These are phyloP conservation scores for Neopestalotiopsis sp. DNA, from an alignment of 2,329 filamentous ascomycete species.

Conservation along the genomic window DNA sequence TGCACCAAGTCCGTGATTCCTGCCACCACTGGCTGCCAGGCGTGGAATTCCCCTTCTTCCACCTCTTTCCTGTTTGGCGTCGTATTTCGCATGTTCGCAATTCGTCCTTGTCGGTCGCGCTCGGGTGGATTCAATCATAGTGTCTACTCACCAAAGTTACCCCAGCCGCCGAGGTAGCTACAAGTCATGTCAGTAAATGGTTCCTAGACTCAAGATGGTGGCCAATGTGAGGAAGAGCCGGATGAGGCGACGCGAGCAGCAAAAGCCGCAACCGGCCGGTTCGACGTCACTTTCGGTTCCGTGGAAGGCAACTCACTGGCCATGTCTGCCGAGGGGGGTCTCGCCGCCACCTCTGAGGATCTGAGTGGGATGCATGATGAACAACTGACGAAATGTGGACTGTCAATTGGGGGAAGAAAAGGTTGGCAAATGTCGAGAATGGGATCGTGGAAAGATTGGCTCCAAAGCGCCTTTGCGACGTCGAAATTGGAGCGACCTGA, in stretches of 20 bases:
- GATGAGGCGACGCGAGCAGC: constrained; percentile 22
- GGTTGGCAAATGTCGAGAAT: constrained; percentile 13
- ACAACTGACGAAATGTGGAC: constrained; percentile 30
- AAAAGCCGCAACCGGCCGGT: constrained; percentile 37
- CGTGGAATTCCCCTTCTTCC: not conserved
- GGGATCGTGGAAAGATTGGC: constrained; percentile 26
- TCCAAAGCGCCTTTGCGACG: constrained; percentile 13
- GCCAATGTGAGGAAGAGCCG: not conserved
- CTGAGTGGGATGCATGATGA: constrained; percentile 54
- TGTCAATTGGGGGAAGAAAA: constrained; percentile 31
- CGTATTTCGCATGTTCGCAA: constrained; percentile 15
- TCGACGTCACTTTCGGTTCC: not conserved
- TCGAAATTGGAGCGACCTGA: constrained; percentile 35
- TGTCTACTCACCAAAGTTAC: constrained; percentile 69
- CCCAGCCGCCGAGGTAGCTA: constrained; percentile 79
- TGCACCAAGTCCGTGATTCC: not conserved
- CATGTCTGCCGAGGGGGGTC: constrained; percentile 46
- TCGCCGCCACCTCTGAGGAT: constrained; percentile 45
- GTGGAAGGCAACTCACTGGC: constrained; percentile 43
- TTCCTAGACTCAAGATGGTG: not conserved
- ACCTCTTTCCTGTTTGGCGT: constrained; percentile 23
- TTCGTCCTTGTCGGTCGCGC: constrained; percentile 1
- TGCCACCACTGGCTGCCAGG: not conserved
- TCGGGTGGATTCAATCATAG: not conserved
- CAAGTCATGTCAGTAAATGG: constrained; percentile 21